Conservation (phyloP, 176 grass and related monocot species). For the Carex myosuroides region DNA sequence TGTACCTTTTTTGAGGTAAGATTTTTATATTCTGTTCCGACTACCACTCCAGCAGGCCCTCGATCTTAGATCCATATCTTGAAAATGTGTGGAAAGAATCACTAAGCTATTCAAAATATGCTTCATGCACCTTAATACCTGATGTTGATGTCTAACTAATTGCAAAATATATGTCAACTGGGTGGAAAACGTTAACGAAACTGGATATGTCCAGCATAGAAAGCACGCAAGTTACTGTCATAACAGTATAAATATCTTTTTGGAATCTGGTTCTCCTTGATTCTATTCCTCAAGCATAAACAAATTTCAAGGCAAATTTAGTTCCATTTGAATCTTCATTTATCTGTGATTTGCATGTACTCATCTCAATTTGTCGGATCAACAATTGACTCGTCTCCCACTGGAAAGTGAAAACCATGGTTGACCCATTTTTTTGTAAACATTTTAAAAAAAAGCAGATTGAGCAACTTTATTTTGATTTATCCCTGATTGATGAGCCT, state of each 20-base stretch:
- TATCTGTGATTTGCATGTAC: neutral
- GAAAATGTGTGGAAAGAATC: neutral
- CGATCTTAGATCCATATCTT: neutral
- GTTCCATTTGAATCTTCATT: neutral
- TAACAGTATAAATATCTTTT: neutral
- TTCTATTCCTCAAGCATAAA: neutral
- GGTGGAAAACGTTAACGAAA: neutral
- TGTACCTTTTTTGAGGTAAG: neutral
- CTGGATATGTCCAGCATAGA: neutral
- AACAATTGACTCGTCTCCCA: neutral
- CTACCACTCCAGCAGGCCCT: neutral
- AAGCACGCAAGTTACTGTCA: neutral
- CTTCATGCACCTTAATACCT: neutral
- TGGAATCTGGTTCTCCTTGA: neutral
- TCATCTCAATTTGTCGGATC: neutral
- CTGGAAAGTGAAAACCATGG: neutral
- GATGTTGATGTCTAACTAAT: neutral
- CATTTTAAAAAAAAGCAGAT: neutral
- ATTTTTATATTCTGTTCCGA: neutral
- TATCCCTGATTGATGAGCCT: neutral
- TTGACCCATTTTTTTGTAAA: neutral
- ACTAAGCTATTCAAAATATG: neutral
- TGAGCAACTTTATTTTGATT: neutral
- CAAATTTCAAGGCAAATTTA: neutral
- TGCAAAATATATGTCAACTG: neutral